These are phyloP conservation scores for Moesziomyces sp. DNA, from an alignment of 1,284 basidiomycete species.

Conservation along the genomic window DNA sequence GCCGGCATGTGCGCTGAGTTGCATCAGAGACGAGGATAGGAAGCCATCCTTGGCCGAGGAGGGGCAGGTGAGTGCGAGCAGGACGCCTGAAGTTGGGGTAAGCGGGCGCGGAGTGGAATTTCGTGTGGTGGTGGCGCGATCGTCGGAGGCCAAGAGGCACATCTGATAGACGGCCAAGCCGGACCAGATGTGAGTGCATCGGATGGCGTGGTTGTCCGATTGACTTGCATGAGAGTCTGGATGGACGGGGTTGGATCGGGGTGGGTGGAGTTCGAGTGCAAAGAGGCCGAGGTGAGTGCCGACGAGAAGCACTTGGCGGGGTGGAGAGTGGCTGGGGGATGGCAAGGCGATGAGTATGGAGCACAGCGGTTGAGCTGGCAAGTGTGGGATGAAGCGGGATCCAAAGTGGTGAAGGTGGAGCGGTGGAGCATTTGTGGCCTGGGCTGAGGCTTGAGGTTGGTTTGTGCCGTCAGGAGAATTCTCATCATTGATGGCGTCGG, in stretches of 20 bases:
- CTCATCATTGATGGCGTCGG: conserved; percentile 40
- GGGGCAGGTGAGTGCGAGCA: conserved; percentile 49
- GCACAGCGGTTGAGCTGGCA: conserved; percentile 53
- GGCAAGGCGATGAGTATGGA: conserved; percentile 40
- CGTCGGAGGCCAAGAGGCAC: conserved; percentile 36
- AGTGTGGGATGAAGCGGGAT: conserved; percentile 53
- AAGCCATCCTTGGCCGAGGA: conserved; percentile 13
- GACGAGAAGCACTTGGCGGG: conserved; percentile 23
- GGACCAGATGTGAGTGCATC: conserved; percentile 48
- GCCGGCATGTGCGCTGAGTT: conserved; percentile 46
- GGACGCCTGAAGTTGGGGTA: conserved; percentile 28
- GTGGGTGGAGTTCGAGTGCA: conserved; percentile 24
- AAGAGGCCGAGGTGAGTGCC: conserved; percentile 51
- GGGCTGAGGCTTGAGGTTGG: neutral
- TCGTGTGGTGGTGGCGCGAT: neutral
- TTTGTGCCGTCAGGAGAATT: neutral
- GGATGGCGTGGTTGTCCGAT: conserved; percentile 46
- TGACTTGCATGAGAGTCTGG: neutral
- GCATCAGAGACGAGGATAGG: conserved; percentile 31
- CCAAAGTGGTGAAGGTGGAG: conserved; percentile 47
- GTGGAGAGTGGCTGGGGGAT: neutral
- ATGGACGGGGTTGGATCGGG: neutral
- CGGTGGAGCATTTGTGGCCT: conserved; percentile 18
- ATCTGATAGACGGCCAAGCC: conserved; percentile 55
- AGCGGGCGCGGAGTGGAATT: neutral